Percentiles rank a stretch among this genome's conserved stretches.
Conservation (phyloP, 2,329 filamentous ascomycete genomes). For the Fusarium verticillioides region DNA sequence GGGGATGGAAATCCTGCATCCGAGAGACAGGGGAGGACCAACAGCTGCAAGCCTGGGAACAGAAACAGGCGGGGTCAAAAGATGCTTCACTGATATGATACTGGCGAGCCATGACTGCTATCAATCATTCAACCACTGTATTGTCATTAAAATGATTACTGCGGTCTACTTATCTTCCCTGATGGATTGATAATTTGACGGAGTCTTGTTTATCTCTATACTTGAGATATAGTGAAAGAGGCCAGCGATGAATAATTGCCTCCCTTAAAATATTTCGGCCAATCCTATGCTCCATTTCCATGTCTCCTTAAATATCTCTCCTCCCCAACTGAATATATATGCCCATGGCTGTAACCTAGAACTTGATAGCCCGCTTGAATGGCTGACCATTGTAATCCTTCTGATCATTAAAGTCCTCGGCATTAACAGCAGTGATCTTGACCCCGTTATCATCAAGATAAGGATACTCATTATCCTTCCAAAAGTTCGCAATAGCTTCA, state of each 20-base stretch:
- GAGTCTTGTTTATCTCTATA: too few relatives aligned
- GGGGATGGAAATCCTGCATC: background rate
- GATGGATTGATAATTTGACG: too few relatives aligned
- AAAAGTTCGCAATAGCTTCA: background rate
- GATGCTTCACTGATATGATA: background rate
- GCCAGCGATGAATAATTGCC: background rate
- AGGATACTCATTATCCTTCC: background rate
- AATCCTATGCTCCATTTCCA: accelerated
- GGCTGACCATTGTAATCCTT: background rate
- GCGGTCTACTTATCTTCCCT: too few relatives aligned
- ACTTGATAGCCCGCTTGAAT: background rate
- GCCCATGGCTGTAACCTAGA: accelerated
- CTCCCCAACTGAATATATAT: accelerated
- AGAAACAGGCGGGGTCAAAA: background rate
- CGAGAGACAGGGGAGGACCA: background rate
- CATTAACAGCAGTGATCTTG: background rate
- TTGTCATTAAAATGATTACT: accelerated
- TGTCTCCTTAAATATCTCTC: accelerated
- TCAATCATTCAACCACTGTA: background rate
- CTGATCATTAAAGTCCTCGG: background rate
- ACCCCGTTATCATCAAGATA: background rate
- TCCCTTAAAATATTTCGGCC: accelerated
- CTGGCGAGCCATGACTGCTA: accelerated
- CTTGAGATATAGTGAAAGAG: too few relatives aligned
- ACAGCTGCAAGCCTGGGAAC: background rate